Percentiles rank a stretch among this genome's conserved stretches.
Evolutionary conservation across 495 filamentous ascomycete species (phyloP).

Genomic region (Lasiosphaeria ovina): DNA sequence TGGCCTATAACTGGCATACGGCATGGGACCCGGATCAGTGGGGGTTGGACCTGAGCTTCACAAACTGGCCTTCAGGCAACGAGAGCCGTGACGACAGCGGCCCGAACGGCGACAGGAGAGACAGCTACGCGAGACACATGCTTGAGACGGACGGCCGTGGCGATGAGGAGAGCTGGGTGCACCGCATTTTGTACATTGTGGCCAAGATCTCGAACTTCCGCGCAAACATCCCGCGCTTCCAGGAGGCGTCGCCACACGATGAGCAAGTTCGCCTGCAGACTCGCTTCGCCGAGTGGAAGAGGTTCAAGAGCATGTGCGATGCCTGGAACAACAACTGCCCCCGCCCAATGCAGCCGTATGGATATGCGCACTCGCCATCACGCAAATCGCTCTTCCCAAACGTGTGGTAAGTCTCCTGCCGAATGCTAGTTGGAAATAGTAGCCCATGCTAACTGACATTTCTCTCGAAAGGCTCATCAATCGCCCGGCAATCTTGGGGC

Average conservation of each 20-base stretch:
- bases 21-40: constrained; percentile 92
- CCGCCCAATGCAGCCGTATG: constrained; percentile 83
- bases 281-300: constrained; percentile 72
- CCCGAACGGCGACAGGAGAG: constrained; percentile 64
- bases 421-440: not conserved
- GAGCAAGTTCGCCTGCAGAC: constrained; percentile 63
- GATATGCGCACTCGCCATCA: constrained; percentile 65
- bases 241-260: constrained; percentile 56
- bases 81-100: constrained; percentile 45
- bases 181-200: constrained; percentile 85
- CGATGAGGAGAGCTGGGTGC: constrained; percentile 84
- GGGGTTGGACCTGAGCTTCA: constrained; percentile 82
- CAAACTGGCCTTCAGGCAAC: constrained; percentile 21
- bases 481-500: constrained; percentile 72
- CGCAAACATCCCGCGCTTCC: constrained; percentile 59
- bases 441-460: constrained; percentile 16
- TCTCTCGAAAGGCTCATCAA: constrained; percentile 66
- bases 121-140: constrained; percentile 64
- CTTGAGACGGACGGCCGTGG: constrained; percentile 37
- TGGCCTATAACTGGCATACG: constrained; percentile 83
- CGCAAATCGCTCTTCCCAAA: constrained; percentile 79
- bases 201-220: constrained; percentile 86
- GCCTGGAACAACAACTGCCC: constrained; percentile 77
- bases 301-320: constrained; percentile 71
- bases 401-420: constrained; percentile 62